Base-by-base conservation (phyloP, 805 yeast species). In the Lipomyces starkeyi region DNA sequence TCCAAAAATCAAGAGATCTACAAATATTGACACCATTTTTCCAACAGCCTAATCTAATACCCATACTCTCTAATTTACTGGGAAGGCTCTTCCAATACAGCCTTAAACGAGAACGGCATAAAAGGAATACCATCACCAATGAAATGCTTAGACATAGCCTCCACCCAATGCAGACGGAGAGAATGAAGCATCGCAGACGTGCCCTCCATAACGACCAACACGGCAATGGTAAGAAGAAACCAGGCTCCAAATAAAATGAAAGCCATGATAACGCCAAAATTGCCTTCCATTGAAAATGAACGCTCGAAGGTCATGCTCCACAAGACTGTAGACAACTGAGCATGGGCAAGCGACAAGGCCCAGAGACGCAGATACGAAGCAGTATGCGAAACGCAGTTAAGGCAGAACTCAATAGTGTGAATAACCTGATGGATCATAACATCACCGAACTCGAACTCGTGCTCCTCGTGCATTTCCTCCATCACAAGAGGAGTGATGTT, bases 151-250 rank as follows among this genome's bases (percentile, higher is more conserved):
- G 97, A 92, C 99, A 95, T 95, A 34, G 97, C 89, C 82, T 95
- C 99, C 71, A 95, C 99, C 99, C 99, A 95, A 79, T 95, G 99
- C 77, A 95, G 85, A 84, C 99, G 91, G 77, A 95, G 85, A n/a
- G 98, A 90, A 80, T 95, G 99, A 77, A 95, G 85, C 99, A 95
- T 95, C 47, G 99, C 99, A 32, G 98, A 92, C 0, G 99, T 95
- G 67, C 99, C 99, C 80, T 95, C 99, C 99, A 95, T 95, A 63
- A 91, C 82, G 14, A 95, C 98, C 76, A 95, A 84, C 74, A 95
- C 92, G 75, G 91, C 90, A 32, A 93, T 94, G 0, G 99, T 94
- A 70, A 95, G 83, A 2, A 86, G 86, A 78, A 95, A 93, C 99
- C 99, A 95, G 90, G 95, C 87, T 27, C 90, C 97, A 78, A 95